phyloP scores from a whole-genome alignment of 768 basidiomycete species.

The Candolleomyces aberdarensis region DNA sequence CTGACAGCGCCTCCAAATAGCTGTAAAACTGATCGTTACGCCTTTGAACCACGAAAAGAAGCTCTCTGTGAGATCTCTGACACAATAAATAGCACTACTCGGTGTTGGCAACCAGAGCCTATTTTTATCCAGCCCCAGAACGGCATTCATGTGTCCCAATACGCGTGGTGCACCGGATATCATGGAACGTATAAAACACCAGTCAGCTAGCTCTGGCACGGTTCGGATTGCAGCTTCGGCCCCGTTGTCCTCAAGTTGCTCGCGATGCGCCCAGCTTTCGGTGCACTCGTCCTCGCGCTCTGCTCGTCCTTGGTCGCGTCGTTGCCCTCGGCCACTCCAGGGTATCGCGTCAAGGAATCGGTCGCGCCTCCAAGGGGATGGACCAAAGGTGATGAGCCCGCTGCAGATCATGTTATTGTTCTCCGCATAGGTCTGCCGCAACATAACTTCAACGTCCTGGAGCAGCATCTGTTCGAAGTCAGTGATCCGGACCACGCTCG shows the following conservation, averaged over 20 bases:
- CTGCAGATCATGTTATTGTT: slow-evolving; percentile 41
- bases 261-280: not conserved
- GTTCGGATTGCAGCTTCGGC: not conserved
- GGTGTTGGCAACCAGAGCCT: too few relatives aligned
- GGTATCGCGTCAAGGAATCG: slow-evolving; percentile 45
- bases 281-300: not conserved
- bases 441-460: slow-evolving; percentile 45
- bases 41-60: too few relatives aligned
- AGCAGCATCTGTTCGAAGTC: slow-evolving; percentile 52
- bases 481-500: slow-evolving; percentile 53
- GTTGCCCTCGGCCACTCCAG: slow-evolving; percentile 7
- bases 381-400: slow-evolving; percentile 34
- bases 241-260: not conserved
- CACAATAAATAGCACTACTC: too few relatives aligned
- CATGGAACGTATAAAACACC: not conserved
- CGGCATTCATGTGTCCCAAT: too few relatives aligned
- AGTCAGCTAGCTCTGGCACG: too few relatives aligned
- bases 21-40: too few relatives aligned
- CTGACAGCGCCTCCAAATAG: too few relatives aligned
- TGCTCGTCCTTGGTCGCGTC: not conserved
- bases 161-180: too few relatives aligned
- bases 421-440: slow-evolving; percentile 60
- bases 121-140: too few relatives aligned
- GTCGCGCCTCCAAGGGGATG: slow-evolving; percentile 41
- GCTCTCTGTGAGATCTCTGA: too few relatives aligned